phyloP scores from a whole-genome alignment of 1,139 yeast genomes.

The Arxiozyma slooffiae region DNA sequence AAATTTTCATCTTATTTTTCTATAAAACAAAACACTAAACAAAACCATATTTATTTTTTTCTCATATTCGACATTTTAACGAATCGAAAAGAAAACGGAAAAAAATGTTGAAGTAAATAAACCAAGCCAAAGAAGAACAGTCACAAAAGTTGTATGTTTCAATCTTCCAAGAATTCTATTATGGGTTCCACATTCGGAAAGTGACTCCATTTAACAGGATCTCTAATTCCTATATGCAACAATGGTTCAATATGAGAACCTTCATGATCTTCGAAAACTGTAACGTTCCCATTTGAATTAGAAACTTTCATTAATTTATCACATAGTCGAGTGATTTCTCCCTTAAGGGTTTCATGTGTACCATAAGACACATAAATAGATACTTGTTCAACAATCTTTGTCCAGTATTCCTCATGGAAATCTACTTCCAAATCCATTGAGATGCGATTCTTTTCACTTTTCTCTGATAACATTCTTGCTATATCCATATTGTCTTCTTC shows the following conservation, averaged over 20 bases:
- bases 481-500: background rate
- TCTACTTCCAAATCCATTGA: conserved; percentile 16
- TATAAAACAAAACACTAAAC: background rate
- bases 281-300: background rate
- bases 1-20: background rate
- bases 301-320: conserved; percentile 8
- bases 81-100: no score
- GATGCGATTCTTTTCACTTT: background rate
- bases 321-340: conserved; percentile 14
- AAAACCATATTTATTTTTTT: no score
- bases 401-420: conserved; percentile 16
- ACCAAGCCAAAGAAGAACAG: no score
- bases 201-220: background rate
- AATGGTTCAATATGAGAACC: conserved; percentile 19
- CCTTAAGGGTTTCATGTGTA: conserved; percentile 16
- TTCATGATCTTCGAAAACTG: conserved; percentile 9
- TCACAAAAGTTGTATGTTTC: background rate
- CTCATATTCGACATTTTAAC: background rate
- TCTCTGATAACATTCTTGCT: background rate
- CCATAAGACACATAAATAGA: conserved; percentile 17
- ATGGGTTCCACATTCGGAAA: background rate
- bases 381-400: conserved; percentile 9
- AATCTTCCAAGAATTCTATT: background rate
- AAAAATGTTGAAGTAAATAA: no score
- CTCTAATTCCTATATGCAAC: background rate